Percentiles rank a stretch among this genome's conserved stretches.
Evolutionary conservation across 176 grass and related monocot species (phyloP).

Genomic region (Eremochloa ophiuroides): DNA sequence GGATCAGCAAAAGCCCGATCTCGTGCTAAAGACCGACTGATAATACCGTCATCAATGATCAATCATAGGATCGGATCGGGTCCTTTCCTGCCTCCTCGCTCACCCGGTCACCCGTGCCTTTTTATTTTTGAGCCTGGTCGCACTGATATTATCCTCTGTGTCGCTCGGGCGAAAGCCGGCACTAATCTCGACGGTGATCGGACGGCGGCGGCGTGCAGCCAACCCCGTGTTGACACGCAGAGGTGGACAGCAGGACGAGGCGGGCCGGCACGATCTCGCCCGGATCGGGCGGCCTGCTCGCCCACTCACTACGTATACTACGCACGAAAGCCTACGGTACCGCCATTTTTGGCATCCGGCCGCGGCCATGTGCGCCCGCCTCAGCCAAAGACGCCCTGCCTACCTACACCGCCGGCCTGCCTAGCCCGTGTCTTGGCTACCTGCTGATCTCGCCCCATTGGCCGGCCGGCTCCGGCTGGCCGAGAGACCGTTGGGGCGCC

Average conservation of each 20-base stretch:
- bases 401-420: background rate
- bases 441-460: background rate
- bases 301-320: background rate
- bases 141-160: background rate
- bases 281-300: conserved; percentile 20
- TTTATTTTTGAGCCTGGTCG: background rate
- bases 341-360: conserved; percentile 46
- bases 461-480: background rate
- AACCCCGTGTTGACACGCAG: conserved; percentile 35
- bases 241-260: conserved; percentile 19
- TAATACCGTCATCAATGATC: background rate
- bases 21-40: background rate
- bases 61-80: background rate
- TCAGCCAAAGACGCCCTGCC: background rate
- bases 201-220: background rate
- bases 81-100: conserved; percentile 1
- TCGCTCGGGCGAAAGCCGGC: background rate
- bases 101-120: background rate
- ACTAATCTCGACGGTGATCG: conserved; percentile 1
- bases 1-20: conserved; percentile 12
- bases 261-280: conserved; percentile 34
- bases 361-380: conserved; percentile 27
- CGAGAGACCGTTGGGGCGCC: background rate
- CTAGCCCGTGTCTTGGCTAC: background rate
- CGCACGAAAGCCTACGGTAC: conserved; percentile 32